phyloP scores from a whole-genome alignment of 78 protist genomes.

The Cavenderia fasciculata region DNA sequence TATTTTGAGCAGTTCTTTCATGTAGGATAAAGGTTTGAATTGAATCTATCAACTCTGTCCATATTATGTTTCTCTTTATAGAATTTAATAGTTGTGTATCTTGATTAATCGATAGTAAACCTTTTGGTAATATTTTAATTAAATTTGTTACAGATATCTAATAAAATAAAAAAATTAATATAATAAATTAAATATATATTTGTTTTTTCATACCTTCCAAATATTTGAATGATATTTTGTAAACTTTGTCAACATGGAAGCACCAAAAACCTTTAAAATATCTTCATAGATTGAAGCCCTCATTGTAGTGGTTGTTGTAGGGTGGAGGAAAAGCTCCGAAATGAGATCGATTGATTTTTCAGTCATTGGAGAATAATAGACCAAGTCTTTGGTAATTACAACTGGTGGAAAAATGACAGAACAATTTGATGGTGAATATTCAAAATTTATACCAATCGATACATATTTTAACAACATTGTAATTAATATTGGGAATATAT shows the following conservation, averaged over 20 bases:
- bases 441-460: conserved; percentile 38
- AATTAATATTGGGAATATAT: conserved; percentile 42
- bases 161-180: not conserved
- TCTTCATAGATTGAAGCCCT: conserved; percentile 59
- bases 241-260: conserved; percentile 59
- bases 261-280: conserved; percentile 76
- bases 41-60: conserved; percentile 77
- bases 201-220: conserved; percentile 37
- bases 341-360: conserved; percentile 54
- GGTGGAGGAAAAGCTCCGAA: conserved; percentile 22
- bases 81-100: conserved; percentile 45
- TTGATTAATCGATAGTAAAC: conserved; percentile 40
- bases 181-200: not conserved
- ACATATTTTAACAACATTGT: conserved; percentile 44
- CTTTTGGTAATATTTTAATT: conserved; percentile 33
- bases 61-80: conserved; percentile 71
- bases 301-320: conserved; percentile 58
- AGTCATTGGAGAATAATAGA: conserved; percentile 53
- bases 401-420: conserved; percentile 3
- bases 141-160: conserved; percentile 43
- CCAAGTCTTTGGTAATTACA: conserved; percentile 19
- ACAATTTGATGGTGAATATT: conserved; percentile 4
- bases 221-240: conserved; percentile 66
- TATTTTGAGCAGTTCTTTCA: conserved; percentile 33
- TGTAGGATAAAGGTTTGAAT: conserved; percentile 74